phyloP scores from a whole-genome alignment of 2,329 filamentous ascomycete species.

The Pseudocercospora fijiensis region DNA sequence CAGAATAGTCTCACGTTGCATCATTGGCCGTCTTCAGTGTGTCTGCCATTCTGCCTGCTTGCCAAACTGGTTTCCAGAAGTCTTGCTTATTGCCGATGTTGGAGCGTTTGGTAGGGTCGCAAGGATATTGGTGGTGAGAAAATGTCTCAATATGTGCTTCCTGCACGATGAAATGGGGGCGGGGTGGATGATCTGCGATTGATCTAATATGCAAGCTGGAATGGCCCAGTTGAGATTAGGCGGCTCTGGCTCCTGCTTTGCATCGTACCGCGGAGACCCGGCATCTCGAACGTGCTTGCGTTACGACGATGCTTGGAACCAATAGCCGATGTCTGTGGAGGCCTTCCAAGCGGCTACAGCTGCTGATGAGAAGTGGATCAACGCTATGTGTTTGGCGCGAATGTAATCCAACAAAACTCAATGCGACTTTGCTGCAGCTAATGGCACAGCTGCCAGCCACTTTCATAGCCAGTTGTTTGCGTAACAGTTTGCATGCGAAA shows the following conservation, averaged over 20 bases:
- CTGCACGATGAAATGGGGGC: not conserved
- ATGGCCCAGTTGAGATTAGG: not conserved
- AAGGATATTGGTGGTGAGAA: not conserved
- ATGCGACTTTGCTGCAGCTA: not conserved
- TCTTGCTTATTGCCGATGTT: not conserved
- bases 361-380: not conserved
- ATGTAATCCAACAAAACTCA: not conserved
- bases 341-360: not conserved
- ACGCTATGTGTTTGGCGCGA: not conserved
- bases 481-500: not conserved
- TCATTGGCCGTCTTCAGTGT: slow-evolving; percentile 15
- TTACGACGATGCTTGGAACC: not conserved
- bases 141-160: not conserved
- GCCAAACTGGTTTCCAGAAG: not conserved
- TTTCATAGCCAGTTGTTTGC: not conserved
- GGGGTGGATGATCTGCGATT: not conserved
- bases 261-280: not conserved
- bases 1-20: slow-evolving; percentile 1
- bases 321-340: not conserved
- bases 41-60: slow-evolving; percentile 5
- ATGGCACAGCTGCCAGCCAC: not conserved
- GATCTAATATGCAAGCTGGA: not conserved
- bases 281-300: not conserved
- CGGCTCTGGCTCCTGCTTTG: not conserved
- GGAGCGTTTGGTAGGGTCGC: not conserved